Evolutionary conservation across 352 stramenopile species (phyloP), one percentile per base, ranked within the genome.

Genomic region (Phytophthora meadii): DNA sequence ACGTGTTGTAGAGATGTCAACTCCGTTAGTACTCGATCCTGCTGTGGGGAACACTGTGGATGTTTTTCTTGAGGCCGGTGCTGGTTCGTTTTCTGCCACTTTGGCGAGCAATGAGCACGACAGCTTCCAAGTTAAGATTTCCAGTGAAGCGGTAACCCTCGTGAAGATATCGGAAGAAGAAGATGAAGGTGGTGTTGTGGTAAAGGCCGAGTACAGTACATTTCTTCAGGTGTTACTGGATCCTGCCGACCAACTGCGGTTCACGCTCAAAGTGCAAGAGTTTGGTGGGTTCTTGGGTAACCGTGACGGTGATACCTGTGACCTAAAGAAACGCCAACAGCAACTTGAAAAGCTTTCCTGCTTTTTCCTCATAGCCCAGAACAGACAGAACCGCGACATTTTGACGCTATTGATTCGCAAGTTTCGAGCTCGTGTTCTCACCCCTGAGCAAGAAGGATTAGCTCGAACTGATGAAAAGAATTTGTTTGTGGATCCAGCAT

Each of bases 121-220:
- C 45, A 93, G 80, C 36, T 94, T 94, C 67, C 87, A 94, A 59
- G 67, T 94, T 51, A 92, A 91, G 54, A 94, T 94, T 34, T 70
- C 65, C 0, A 51, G 76, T 1, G 74, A 86, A 5, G 54, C 59
- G 0, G 80, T 94, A 14, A 70, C 58, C 32, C 58, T 94, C 15
- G 61, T 88, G 5, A 94, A 94, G 59, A 80, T 93, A 41, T 91
- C 87, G 5, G 87, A 94, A 53, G 59, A 88, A 4, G 82, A 91
- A 22, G 72, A 80, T 12, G 84, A 93, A 56, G 74, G 72, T 34
- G 87, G 87, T 4, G 70, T 90, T 0, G 76, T 92, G 5, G 81
- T 77, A n/a, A 80, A 66, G 12, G 68, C 70, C 0, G 39, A 40
- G 1, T 94, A 94, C 56, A 72, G 84, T 24, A 32, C 74, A 5